Percentiles rank a stretch among this genome's conserved stretches.
phyloP scores from a whole-genome alignment of 1,139 yeast species.

The Debaryomyces coudertii region DNA sequence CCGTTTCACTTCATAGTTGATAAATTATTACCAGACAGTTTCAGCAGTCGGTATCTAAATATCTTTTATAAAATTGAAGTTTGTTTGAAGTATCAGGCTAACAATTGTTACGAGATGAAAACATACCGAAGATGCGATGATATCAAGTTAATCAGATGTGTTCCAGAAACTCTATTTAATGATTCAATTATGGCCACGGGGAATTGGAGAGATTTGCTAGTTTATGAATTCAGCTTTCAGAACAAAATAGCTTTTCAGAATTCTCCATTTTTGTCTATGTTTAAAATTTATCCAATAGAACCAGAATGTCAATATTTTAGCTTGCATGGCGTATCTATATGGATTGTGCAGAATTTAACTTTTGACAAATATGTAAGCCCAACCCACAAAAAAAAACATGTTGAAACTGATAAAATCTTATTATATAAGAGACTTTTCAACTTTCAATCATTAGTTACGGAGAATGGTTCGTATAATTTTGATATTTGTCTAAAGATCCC shows the following conservation, averaged over 20 bases:
- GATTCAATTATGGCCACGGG: slow-evolving; percentile 20
- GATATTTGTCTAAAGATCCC: slow-evolving; percentile 11
- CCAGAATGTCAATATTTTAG: slow-evolving; percentile 12
- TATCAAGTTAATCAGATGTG: slow-evolving; percentile 15
- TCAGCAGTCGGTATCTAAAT: slow-evolving; percentile 13
- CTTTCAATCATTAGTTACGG: slow-evolving; percentile 9
- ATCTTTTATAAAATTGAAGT: slow-evolving; percentile 17
- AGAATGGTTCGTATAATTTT: slow-evolving; percentile 9
- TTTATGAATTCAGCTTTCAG: slow-evolving; percentile 21
- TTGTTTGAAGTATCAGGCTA: slow-evolving; percentile 8
- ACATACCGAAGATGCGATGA: background rate
- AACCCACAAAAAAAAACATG: slow-evolving; percentile 9
- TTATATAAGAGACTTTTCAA: slow-evolving; percentile 12
- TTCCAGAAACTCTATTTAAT: slow-evolving; percentile 12
- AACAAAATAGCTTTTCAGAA: slow-evolving; percentile 21
- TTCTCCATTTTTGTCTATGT: slow-evolving; percentile 10
- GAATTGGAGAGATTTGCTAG: slow-evolving; percentile 23
- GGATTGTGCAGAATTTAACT: slow-evolving; percentile 16
- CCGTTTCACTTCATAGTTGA: slow-evolving; percentile 20
- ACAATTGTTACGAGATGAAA: background rate
- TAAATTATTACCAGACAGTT: slow-evolving; percentile 18
- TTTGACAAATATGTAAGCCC: slow-evolving; percentile 10
- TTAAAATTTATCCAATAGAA: slow-evolving; percentile 16
- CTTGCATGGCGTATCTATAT: slow-evolving; percentile 15
- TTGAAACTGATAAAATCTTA: slow-evolving; percentile 15